Evolutionary conservation across 2,329 filamentous ascomycete species (phyloP).

Genomic region (Fusarium sp.): DNA sequence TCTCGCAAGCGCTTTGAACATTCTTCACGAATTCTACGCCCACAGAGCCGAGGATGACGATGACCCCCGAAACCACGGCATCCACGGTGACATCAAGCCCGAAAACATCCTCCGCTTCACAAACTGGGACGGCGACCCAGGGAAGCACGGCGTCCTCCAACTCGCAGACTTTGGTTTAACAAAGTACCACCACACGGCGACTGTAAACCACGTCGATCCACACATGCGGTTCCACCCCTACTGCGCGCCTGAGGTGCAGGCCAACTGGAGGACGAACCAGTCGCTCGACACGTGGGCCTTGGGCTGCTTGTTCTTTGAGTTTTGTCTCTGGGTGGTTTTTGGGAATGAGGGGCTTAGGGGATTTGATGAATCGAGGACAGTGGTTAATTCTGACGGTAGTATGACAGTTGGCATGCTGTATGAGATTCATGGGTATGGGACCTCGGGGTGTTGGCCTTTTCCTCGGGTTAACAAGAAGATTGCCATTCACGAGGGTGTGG

Average conservation of each 20-base stretch:
- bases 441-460: background rate
- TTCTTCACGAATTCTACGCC: background rate
- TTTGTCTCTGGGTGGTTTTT: slow-evolving; percentile 10
- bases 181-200: slow-evolving; percentile 9
- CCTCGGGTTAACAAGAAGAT: background rate
- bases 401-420: background rate
- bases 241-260: background rate
- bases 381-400: background rate
- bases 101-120: slow-evolving; percentile 13
- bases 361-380: background rate
- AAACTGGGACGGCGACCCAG: background rate
- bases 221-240: background rate
- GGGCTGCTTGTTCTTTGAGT: slow-evolving; percentile 16
- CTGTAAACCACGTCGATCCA: slow-evolving; percentile 4
- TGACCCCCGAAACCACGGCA: slow-evolving; percentile 1
- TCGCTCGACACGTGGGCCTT: slow-evolving; percentile 11
- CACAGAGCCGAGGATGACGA: background rate
- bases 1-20: background rate
- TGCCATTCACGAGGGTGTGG: background rate
- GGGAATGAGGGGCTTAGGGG: background rate
- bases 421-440: background rate
- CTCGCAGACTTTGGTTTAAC: slow-evolving; percentile 14
- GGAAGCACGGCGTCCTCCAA: slow-evolving; percentile 5
- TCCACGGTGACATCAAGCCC: slow-evolving; percentile 20
- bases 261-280: background rate